Evolutionary conservation across 208 protist genomes (phyloP), one percentile per base, ranked within the genome.

Genomic region (Trypanosoma grayi): DNA sequence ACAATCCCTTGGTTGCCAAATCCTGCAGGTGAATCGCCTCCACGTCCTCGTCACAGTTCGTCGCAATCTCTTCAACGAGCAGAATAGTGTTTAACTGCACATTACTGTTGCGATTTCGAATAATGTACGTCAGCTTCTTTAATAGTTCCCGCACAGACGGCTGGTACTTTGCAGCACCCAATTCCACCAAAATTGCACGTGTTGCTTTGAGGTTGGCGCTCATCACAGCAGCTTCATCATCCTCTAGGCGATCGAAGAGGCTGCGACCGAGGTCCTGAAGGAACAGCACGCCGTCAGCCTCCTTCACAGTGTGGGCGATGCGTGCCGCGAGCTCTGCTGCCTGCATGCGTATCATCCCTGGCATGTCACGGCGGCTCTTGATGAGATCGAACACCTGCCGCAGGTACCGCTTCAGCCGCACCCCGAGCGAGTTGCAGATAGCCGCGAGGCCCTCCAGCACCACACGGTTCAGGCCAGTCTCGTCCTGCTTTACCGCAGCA

Each of bases 21-120:
- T 98, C 99, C 90, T 84, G 97, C 79, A 78, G 95, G 93, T 93
- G 81, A 53, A 93, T 89, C 13, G 85, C 75, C 27, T 93, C 84
- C 33, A 95, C 85, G 52, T 89, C 85, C 25, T 74, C 73, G 45
- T 87, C 79, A 63, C 83, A 87, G 55, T 90, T 70, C 11, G 73
- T 82, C 14, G 98, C 98, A 62, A 99, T 99, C 66, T 94, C 81
- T 44, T 98, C 98, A 27, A 99, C 94, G 8, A 99, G 90, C 25
- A 97, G 79, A 52, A 99, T 99, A 34, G 87, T 94, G 67, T 98
- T 97, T 74, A 99, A 93, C 73, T 99, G 97, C 33, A 99, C 98
- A 43, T 97, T 92, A 67, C 98, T 98, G 73, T 99, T 86, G 34
- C 97, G 75, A 73, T 99, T 99, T 66, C 98, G 97, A n/a, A 99